These are phyloP conservation scores for Biancaea sappan DNA, from an alignment of 306 rosid species.

Conservation along the genomic window DNA sequence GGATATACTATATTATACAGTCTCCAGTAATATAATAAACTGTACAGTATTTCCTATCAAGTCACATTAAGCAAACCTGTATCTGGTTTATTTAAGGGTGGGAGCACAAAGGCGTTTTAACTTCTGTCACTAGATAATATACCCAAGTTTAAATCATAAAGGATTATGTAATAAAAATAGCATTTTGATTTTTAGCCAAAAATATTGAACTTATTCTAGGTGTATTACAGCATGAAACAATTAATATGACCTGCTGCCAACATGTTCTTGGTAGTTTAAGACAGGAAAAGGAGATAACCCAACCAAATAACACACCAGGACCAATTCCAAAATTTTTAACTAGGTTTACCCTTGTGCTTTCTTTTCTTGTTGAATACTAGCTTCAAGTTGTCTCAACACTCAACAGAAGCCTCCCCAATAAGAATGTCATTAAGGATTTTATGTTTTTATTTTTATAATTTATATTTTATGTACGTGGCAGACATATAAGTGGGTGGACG, in stretches of 20 bases:
- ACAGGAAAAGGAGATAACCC: not conserved
- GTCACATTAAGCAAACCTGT: not conserved
- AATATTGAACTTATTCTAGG: conserved; percentile 1
- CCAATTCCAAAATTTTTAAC: not conserved
- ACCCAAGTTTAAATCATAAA: not conserved
- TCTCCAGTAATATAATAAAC: not conserved
- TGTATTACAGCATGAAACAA: not conserved
- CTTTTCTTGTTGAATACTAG: not conserved
- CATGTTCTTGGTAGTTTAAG: not conserved
- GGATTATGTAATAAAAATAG: conserved; percentile 3
- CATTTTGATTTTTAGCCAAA: not conserved
- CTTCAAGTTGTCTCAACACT: not conserved
- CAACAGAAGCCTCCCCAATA: not conserved
- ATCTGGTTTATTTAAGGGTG: not conserved
- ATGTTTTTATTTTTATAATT: too few relatives aligned
- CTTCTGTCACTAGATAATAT: not conserved
- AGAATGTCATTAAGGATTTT: too few relatives aligned
- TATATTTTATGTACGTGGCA: too few relatives aligned
- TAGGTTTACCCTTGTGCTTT: not conserved
- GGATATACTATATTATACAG: conserved; percentile 3
- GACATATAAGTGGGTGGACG: too few relatives aligned
- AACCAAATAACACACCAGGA: not conserved
- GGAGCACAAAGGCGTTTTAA: not conserved
- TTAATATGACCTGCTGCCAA: not conserved
- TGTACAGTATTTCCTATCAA: conserved; percentile 10